Conservation (phyloP, 495 filamentous ascomycete species). For the Penicillium cinerascens region DNA sequence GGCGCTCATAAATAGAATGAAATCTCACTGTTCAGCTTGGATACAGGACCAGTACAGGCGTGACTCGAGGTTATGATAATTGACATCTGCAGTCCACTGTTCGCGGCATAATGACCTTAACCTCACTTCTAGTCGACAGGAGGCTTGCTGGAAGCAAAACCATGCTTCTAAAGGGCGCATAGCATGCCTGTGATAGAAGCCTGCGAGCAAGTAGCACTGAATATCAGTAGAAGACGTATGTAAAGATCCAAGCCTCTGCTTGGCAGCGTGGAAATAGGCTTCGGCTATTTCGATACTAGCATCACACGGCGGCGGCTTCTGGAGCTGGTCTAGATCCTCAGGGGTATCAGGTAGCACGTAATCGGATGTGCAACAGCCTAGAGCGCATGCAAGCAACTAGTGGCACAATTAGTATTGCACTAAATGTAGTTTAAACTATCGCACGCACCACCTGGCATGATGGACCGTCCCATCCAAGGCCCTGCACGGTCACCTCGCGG, state of each 20-base stretch:
- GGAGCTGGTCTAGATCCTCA: constrained; percentile 18
- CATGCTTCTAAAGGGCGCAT: constrained; percentile 25
- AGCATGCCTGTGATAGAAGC: constrained; percentile 22
- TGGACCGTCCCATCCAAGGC: constrained; percentile 24
- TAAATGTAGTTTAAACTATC: neutral
- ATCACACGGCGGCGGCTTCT: constrained; percentile 17
- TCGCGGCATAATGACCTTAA: constrained; percentile 23
- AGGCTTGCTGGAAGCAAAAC: constrained; percentile 30
- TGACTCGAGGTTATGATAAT: constrained; percentile 27
- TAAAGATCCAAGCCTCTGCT: constrained; percentile 23
- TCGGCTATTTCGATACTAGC: constrained; percentile 21
- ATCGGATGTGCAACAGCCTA: constrained; percentile 17
- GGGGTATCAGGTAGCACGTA: constrained; percentile 18
- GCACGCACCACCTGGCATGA: constrained; percentile 29
- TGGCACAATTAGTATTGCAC: constrained; percentile 1
- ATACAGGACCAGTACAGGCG: constrained; percentile 31
- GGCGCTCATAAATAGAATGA: neutral
- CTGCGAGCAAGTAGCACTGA: constrained; percentile 27
- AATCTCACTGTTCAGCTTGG: constrained; percentile 24
- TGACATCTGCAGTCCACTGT: constrained; percentile 21
- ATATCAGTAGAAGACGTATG: constrained; percentile 25
- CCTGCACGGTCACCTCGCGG: constrained; percentile 22
- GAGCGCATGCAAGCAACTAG: constrained; percentile 26
- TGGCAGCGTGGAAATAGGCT: constrained; percentile 27
- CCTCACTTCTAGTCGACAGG: constrained; percentile 27